Evolutionary conservation across 768 basidiomycete species (phyloP), one percentile per base, ranked within the genome.

Genomic region (Russula foetens): DNA sequence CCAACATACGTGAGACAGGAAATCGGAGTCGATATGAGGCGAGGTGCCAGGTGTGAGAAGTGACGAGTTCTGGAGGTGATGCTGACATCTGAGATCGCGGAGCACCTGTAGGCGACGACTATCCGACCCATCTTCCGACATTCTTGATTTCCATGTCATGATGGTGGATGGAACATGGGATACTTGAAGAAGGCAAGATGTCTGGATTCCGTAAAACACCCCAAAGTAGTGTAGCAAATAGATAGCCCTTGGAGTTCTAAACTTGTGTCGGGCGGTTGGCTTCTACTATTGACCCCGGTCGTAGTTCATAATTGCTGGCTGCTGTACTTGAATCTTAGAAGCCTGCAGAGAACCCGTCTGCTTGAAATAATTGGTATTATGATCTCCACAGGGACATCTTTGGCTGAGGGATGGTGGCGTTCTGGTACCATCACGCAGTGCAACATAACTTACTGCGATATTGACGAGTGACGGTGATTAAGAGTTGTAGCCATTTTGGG

Each of bases 1-100:
- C 56, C 56, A 56, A 58, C 39, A 45, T 33, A 53, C 56, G 23
- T 56, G 56, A 51, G 21, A 58, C 38, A 53, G 29, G 28, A 41
- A 4, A 7, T 47, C 23, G 26, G 29, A 46, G 23, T 29, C 19
- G 26, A 43, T 9, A 21, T 38, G 49, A 52, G 38, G 49, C 48
- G 50, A 57, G 49, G 48, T 47, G 26, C 43, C 28, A 52, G 43
- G 23, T 21, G 21, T 15, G 14, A 14, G 11, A 28, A n/a, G 17
- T 38, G 28, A 31, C 39, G 9, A 12, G 26, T 53, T 46, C 19
- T 46, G 46, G 28, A 39, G 41, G 21, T 41, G 50, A 48, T n/a
- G 17, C 43, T 31, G 28, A 57, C 35, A 41, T 21, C 38, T 44
- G 61, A 48, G 51, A 53, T 57, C 39, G 56, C 45, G 15, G 19